phyloP scores from a whole-genome alignment of 2,329 filamentous ascomycete genomes.

The Sphaceloma murrayae region DNA sequence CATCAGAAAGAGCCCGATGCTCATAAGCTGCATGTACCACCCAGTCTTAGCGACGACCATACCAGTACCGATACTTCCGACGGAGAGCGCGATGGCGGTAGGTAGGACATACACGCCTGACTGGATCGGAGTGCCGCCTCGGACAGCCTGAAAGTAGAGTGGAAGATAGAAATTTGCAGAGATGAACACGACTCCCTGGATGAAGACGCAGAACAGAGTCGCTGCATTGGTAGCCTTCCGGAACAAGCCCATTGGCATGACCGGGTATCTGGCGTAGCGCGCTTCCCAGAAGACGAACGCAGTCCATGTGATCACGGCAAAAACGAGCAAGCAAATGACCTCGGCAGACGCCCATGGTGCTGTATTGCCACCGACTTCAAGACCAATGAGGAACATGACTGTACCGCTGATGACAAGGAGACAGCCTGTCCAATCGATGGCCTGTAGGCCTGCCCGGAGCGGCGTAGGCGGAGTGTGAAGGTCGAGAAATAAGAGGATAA shows the following conservation, averaged over 20 bases:
- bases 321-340: slow-evolving; percentile 46
- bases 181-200: slow-evolving; percentile 49
- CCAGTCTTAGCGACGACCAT: slow-evolving; percentile 43
- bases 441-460: slow-evolving; percentile 39
- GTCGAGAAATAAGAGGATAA: slow-evolving; percentile 45
- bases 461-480: slow-evolving; percentile 47
- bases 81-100: slow-evolving; percentile 40
- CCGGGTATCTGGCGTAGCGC: slow-evolving; percentile 52
- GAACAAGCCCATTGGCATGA: slow-evolving; percentile 61
- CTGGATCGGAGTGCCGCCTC: slow-evolving; percentile 50
- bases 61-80: slow-evolving; percentile 38
- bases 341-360: slow-evolving; percentile 47
- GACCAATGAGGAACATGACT: slow-evolving; percentile 43
- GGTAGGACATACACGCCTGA: slow-evolving; percentile 55
- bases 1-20: slow-evolving; percentile 35
- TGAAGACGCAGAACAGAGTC: slow-evolving; percentile 41
- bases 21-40: slow-evolving; percentile 39
- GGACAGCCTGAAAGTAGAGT: slow-evolving; percentile 61
- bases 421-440: slow-evolving; percentile 47
- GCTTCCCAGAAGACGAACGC: slow-evolving; percentile 54
- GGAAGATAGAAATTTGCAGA: slow-evolving; percentile 61
- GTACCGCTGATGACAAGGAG: slow-evolving; percentile 43
- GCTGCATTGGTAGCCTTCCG: slow-evolving; percentile 47
- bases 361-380: slow-evolving; percentile 45
- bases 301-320: slow-evolving; percentile 40